Percentiles rank a stretch among this genome's conserved stretches.
Conservation (phyloP, 164 flowering plant species). For the Annona cherimola region DNA sequence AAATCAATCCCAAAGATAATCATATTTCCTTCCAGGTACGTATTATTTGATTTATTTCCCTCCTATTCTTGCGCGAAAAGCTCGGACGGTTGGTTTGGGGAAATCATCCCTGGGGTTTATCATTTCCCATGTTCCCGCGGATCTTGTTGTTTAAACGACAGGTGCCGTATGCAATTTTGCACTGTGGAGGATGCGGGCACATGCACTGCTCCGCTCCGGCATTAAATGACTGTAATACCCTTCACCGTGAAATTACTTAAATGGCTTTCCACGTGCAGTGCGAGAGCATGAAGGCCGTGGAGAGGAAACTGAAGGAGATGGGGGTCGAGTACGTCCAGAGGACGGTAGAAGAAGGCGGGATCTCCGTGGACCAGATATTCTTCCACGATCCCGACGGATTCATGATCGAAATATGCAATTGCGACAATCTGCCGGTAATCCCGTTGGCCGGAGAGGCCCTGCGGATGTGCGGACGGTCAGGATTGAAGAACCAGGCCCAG, state of each 20-base stretch:
- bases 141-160: too few species aligned
- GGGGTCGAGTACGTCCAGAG: constrained; percentile 35
- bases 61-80: too few species aligned
- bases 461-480: constrained; percentile 41
- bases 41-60: neutral
- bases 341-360: constrained; percentile 66
- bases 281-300: constrained; percentile 77
- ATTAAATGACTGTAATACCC: neutral
- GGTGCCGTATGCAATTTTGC: too few species aligned
- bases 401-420: constrained; percentile 90
- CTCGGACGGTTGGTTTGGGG: neutral
- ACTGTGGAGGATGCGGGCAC: too few species aligned
- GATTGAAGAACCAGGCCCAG: constrained; percentile 19
- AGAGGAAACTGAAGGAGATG: constrained; percentile 65
- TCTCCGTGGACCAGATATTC: constrained; percentile 66
- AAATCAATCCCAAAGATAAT: constrained; percentile 78
- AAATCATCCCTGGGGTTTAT: too few species aligned
- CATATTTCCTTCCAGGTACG: constrained; percentile 81
- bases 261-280: constrained; percentile 34
- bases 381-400: constrained; percentile 91
- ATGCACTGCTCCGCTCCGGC: too few species aligned
- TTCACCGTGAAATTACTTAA: neutral
- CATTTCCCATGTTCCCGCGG: too few species aligned
- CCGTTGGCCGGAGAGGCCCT: constrained; percentile 53
- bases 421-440: constrained; percentile 68